Percentiles rank a stretch among this genome's conserved stretches.
These are phyloP conservation scores for Cladosporium oxysporum DNA, from an alignment of 2,329 filamentous ascomycete species.

Conservation along the genomic window DNA sequence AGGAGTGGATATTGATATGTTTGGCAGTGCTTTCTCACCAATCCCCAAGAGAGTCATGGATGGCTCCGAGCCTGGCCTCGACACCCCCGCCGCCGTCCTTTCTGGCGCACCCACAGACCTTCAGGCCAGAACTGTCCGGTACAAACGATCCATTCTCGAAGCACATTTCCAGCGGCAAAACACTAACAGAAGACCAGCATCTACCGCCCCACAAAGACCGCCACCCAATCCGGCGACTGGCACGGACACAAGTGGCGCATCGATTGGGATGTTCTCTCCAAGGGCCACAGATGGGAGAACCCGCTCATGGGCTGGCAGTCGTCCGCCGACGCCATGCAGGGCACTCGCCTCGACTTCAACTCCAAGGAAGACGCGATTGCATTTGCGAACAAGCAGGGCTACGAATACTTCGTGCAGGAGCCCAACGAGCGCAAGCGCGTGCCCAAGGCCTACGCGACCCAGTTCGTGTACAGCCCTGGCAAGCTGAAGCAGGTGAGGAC, in stretches of 20 bases:
- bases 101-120: constrained; percentile 93
- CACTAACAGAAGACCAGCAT: constrained; percentile 62
- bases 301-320: constrained; percentile 98
- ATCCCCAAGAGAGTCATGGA: constrained; percentile 88
- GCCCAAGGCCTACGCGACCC: constrained; percentile 95
- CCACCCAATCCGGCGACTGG: constrained; percentile 92
- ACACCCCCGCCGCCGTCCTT: constrained; percentile 78
- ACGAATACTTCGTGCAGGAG: constrained; percentile 98
- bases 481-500: constrained; percentile 81
- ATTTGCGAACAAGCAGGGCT: constrained; percentile 98
- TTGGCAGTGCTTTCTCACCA: constrained; percentile 77
- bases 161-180: neutral
- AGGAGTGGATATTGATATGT: constrained; percentile 21
- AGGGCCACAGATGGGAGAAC: constrained; percentile 98
- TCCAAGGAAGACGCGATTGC: constrained; percentile 90
- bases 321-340: constrained; percentile 91
- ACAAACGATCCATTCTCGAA: constrained; percentile 37
- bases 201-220: constrained; percentile 87
- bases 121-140: constrained; percentile 92
- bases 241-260: constrained; percentile 86
- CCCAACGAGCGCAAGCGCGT: constrained; percentile 83
- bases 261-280: constrained; percentile 94
- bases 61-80: constrained; percentile 76
- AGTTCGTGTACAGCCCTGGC: constrained; percentile 81
- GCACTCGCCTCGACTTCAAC: constrained; percentile 86